A percentile compares a stretch with the other conserved stretches of the same genome.
phyloP scores from a whole-genome alignment of 345 rosid species.

The Salix brachista region DNA sequence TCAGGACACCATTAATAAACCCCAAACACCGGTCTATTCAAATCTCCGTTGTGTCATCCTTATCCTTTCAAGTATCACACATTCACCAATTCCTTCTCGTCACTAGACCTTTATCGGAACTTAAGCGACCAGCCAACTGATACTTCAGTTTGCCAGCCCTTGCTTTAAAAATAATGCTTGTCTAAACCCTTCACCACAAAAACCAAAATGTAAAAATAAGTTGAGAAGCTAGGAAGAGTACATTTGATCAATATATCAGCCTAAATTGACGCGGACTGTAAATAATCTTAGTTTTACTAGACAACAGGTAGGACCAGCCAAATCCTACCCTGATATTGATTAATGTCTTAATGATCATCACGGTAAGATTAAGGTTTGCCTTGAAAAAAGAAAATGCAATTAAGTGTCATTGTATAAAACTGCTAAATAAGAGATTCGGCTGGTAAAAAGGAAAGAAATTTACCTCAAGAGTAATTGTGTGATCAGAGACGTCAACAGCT shows the following conservation, averaged over 20 bases:
- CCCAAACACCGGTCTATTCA: not conserved
- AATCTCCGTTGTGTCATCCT: not conserved
- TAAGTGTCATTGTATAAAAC: not conserved
- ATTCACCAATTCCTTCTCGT: not conserved
- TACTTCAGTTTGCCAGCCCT: not conserved
- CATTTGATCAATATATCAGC: not conserved
- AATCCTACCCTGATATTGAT: not conserved
- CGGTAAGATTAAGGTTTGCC: not conserved
- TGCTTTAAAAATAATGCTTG: not conserved
- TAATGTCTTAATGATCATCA: not conserved
- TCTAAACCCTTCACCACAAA: not conserved
- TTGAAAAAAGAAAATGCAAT: not conserved
- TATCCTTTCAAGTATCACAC: not conserved
- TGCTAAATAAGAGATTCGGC: not conserved
- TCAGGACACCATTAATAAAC: not conserved
- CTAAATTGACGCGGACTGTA: not conserved
- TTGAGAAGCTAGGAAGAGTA: not conserved
- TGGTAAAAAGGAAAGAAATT: not conserved
- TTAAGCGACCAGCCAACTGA: not conserved
- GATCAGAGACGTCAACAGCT: slow-evolving; percentile 72
- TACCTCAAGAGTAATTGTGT: slow-evolving; percentile 71
- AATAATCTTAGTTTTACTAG: not conserved
- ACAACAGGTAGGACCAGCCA: not conserved
- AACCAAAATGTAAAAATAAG: not conserved
- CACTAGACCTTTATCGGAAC: not conserved